Evolutionary conservation across 83 land plant genomes (phyloP), one percentile per base, ranked within the genome.

Genomic region (Isoetes engelmannii): DNA sequence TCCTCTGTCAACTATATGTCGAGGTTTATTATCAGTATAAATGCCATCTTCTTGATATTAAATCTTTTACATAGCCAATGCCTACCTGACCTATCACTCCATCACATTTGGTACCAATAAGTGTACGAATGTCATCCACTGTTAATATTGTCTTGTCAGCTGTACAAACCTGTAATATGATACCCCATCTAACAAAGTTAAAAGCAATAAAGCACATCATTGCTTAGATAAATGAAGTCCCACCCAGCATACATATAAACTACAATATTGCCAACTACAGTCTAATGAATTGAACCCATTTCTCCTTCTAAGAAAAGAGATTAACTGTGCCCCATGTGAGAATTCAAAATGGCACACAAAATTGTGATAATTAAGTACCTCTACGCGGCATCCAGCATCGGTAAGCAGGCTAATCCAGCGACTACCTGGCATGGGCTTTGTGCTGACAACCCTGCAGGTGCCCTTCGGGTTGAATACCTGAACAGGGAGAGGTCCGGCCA

Each of bases 381-480:
- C 95, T 6, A 92, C 83, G 6, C 97, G 92, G 71, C 89, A 89
- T 18, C 84, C 97, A 56, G 84, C 92, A 45, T 84, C 82, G 44
- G 83, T 73, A 49, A 92, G 86, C 56, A 90, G 84, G 44, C 73
- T 74, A 44, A 92, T 92, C 97, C 97, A 92, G 46, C 90, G 87
- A 51, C 83, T 82, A 44, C 97, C 95, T 18, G 97, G 97, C 97
- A 92, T 92, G 71, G 97, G 74, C 70, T 92, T 92, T 53, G 97
- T 92, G 82, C 96, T 89, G 57, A 92, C 78, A n/a, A 92, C 95
- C 60, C 95, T 81, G 82, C 79, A 74, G 63, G 74, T 83, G 8
- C 97, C 97, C 63, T 70, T 75, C 5, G 92, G 96, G 68, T 92
- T 92, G 84, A 82, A 85, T 12, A 92, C 96, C 69, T 89, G 88